phyloP scores from a whole-genome alignment of 2,329 filamentous ascomycete species.

The Aspergillus felis region DNA sequence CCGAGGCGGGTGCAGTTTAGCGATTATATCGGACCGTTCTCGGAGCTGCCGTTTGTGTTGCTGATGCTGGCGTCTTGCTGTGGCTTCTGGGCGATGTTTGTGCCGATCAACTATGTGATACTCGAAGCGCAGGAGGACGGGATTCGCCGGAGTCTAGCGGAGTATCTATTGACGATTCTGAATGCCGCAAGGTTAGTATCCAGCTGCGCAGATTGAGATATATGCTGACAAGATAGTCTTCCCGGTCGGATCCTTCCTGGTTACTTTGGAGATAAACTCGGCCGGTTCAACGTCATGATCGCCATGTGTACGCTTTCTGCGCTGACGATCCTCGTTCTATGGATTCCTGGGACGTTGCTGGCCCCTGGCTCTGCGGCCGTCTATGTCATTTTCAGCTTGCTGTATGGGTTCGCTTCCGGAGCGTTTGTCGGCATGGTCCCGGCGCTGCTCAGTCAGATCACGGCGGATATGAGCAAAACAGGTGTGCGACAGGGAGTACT shows the following conservation, averaged over 20 bases:
- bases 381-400: slow-evolving; percentile 58
- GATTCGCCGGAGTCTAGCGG: slow-evolving; percentile 46
- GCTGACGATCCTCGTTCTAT: slow-evolving; percentile 50
- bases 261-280: slow-evolving; percentile 51
- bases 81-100: slow-evolving; percentile 58
- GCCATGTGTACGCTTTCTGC: slow-evolving; percentile 38
- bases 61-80: slow-evolving; percentile 49
- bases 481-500: slow-evolving; percentile 62
- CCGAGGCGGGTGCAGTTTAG: slow-evolving; percentile 3
- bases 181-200: slow-evolving; percentile 40
- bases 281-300: slow-evolving; percentile 18
- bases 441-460: slow-evolving; percentile 65
- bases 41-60: slow-evolving; percentile 45
- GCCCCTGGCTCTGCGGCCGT: slow-evolving; percentile 47
- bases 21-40: slow-evolving; percentile 32
- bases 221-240: slow-evolving; percentile 30
- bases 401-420: slow-evolving; percentile 67
- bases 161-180: slow-evolving; percentile 53
- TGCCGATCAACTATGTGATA: slow-evolving; percentile 52
- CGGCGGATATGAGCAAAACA: slow-evolving; percentile 59
- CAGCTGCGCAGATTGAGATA: background rate
- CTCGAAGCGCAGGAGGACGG: slow-evolving; percentile 45
- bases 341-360: slow-evolving; percentile 40
- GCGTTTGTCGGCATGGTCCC: slow-evolving; percentile 61
- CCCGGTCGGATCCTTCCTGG: slow-evolving; percentile 56